Evolutionary conservation across 192 early-diverging fungal species (phyloP), one percentile per base, ranked within the genome.

Genomic region (Coemansia sp.): DNA sequence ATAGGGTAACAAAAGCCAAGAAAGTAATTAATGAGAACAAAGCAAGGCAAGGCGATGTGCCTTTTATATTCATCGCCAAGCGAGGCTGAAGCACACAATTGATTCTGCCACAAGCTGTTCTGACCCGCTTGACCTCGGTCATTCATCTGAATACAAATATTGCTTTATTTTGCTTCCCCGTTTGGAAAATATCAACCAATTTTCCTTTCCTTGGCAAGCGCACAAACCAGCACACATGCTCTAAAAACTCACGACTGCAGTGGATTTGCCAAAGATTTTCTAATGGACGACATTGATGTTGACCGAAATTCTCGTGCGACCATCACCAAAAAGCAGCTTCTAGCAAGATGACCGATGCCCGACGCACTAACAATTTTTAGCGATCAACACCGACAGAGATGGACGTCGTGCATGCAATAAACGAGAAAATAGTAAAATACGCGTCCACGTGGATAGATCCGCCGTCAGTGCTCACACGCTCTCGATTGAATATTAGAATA

Each of bases 21-120:
- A 37, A 34, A 26, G 36, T 56, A 34, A 21, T 19, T 19, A 40
- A 57, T 57, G n/a, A 54, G 14, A 54, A 23, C 54, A 56, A 34
- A n/a, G 15, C 11, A 42, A 15, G 12, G 12, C 34, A 25, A 56
- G 17, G 19, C 22, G 25, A 12, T 7, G 34, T n/a, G 28, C 15
- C 34, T 26, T 56, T 56, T 56, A 36, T 56, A 42, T 42, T n/a
- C 40, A 15, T 11, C 40, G 15, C 2, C 28, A 36, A 3, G 52
- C 8, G 28, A 56, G 28, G 28, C 28, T 42, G 40, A 11, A n/a
- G 15, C 40, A 34, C 23, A 55, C 54, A 56, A 56, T n/a, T n/a
- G 28, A 42, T 11, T 42, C 40, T 42, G 40, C 40, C 40, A 42
- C 11, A 42, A 14, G 40, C 3, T 3, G 11, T 31, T 7, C 0